These are phyloP conservation scores for Kodamaea lidongshanica DNA, from an alignment of 805 yeast genomes.

Conservation along the genomic window DNA sequence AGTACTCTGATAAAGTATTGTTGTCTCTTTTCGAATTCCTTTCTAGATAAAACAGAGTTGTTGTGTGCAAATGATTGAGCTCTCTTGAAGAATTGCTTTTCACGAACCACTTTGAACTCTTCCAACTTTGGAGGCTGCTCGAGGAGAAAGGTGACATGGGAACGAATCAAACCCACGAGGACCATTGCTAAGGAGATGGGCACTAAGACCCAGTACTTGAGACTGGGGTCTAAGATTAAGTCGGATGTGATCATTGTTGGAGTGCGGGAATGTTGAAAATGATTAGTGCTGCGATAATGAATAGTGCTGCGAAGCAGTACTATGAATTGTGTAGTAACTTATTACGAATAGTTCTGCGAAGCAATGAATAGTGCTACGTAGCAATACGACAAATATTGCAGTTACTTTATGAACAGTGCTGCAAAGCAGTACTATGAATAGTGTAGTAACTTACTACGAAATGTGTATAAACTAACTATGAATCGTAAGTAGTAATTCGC, in stretches of 20 bases:
- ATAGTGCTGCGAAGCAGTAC: no score
- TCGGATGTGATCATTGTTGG: slow-evolving; percentile 14
- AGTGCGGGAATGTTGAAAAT: no score
- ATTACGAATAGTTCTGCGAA: no score
- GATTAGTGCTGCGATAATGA: no score
- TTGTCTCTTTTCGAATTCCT: slow-evolving; percentile 51
- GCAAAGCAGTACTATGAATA: no score
- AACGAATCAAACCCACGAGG: slow-evolving; percentile 72
- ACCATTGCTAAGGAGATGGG: slow-evolving; percentile 92
- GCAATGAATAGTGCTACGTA: no score
- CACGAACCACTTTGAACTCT: slow-evolving; percentile 43
- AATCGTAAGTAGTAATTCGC: no score
- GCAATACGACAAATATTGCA: no score
- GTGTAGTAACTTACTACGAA: no score
- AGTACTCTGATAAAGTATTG: slow-evolving; percentile 42
- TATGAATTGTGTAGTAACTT: no score
- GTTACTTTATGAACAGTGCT: no score
- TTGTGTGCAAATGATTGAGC: slow-evolving; percentile 54
- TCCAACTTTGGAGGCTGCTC: slow-evolving; percentile 53
- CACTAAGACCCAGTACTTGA: slow-evolving; percentile 82
- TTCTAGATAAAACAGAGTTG: slow-evolving; percentile 42
- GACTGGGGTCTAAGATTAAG: slow-evolving; percentile 63
- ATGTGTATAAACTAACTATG: no score
- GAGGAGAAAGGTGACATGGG: slow-evolving; percentile 57
- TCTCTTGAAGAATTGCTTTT: slow-evolving; percentile 57